Evolutionary conservation across 352 stramenopile species (phyloP).

Genomic region (Globisporangium cystogenes): DNA sequence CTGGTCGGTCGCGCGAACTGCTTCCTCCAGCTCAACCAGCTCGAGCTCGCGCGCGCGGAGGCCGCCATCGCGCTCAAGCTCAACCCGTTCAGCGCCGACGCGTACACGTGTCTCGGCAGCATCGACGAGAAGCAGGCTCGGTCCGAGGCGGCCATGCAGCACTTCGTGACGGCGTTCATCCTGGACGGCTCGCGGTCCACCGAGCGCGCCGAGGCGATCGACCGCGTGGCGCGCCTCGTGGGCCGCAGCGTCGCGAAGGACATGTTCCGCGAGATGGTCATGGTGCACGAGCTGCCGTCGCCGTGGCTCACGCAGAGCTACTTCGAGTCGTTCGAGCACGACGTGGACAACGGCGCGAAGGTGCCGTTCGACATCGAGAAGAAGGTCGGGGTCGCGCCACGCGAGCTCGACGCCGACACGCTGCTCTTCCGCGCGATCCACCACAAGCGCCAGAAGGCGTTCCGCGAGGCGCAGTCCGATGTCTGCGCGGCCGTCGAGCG

Average conservation of each 20-base stretch:
- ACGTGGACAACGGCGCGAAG: conserved; percentile 52
- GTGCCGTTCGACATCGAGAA: conserved; percentile 67
- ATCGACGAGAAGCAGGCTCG: conserved; percentile 49
- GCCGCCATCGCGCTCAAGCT: conserved; percentile 43
- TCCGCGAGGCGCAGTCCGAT: conserved; percentile 40
- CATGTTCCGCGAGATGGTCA: conserved; percentile 65
- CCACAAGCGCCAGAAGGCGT: conserved; percentile 56
- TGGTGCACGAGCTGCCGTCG: conserved; percentile 68
- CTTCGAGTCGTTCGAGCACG: conserved; percentile 81
- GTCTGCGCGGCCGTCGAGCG: conserved; percentile 29
- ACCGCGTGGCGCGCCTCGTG: conserved; percentile 61
- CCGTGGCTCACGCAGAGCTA: conserved; percentile 81
- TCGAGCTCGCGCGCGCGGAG: conserved; percentile 35
- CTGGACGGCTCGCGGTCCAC: conserved; percentile 68
- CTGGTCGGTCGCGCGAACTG: conserved; percentile 57
- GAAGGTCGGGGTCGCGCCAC: conserved; percentile 21
- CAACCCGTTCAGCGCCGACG: conserved; percentile 61
- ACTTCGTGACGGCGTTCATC: conserved; percentile 81
- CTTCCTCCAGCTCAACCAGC: conserved; percentile 45
- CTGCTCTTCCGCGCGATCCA: conserved; percentile 65
- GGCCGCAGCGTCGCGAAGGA: conserved; percentile 59
- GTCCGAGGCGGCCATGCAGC: conserved; percentile 67
- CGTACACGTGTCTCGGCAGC: conserved; percentile 63
- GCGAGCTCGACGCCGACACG: conserved; percentile 40
- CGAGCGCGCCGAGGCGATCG: conserved; percentile 65